These are phyloP conservation scores for Pseudonitzschia delicatissima DNA, from an alignment of 108 stramenopile species.

Conservation along the genomic window DNA sequence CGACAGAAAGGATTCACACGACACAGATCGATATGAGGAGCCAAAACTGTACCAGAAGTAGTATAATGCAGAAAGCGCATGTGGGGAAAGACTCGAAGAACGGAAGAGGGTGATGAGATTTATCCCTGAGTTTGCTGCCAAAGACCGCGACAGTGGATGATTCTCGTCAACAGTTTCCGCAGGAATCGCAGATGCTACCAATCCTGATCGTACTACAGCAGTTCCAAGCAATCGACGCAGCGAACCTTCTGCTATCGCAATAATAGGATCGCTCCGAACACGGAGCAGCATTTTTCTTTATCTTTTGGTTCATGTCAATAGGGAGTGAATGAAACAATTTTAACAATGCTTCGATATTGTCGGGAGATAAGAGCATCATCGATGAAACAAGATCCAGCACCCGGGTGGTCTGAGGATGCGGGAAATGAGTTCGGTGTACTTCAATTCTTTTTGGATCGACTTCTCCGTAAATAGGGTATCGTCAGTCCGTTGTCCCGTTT, in stretches of 20 bases:
- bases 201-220: neutral
- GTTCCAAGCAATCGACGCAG: conserved; percentile 18
- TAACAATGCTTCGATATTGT: conserved; percentile 36
- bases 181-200: neutral
- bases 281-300: conserved; percentile 33
- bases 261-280: conserved; percentile 61
- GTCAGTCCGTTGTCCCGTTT: neutral
- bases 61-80: conserved; percentile 75
- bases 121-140: neutral
- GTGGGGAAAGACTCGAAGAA: conserved; percentile 51
- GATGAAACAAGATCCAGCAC: conserved; percentile 71
- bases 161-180: neutral
- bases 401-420: conserved; percentile 51
- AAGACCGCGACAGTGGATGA: neutral
- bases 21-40: conserved; percentile 74
- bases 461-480: neutral
- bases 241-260: conserved; percentile 60
- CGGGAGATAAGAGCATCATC: conserved; percentile 50
- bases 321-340: conserved; percentile 47
- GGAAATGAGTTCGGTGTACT: conserved; percentile 45
- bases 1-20: conserved; percentile 43
- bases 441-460: neutral
- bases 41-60: conserved; percentile 39
- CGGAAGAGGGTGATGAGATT: conserved; percentile 1
- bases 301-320: conserved; percentile 26